Evolutionary conservation across 306 rosid genomes (phyloP), one percentile per base, ranked within the genome.

Genomic region (Elaeagnus macrophylla): DNA sequence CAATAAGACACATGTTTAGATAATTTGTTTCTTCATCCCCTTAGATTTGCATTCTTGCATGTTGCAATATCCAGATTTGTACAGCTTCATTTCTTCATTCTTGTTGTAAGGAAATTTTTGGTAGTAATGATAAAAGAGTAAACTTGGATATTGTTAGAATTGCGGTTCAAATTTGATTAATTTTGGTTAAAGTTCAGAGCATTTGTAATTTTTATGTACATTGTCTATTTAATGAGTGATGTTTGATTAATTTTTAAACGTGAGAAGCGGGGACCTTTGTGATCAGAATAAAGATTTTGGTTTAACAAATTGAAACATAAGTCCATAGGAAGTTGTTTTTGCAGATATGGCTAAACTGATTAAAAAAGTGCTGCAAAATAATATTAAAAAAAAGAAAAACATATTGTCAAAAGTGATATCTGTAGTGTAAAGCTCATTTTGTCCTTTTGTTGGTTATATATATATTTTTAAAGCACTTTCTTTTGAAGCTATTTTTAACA

Each of bases 1-100:
- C 72, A 79, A 85, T 80, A 77, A 89, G 77, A 73, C 71, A 43
- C 62, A 54, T 74, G 82, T 71, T 72, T 61, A 65, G 75, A 82
- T 71, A 62, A 60, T 76, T 78, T 70, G 65, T 69, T 78, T 57
- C 56, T 75, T 65, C 79, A 62, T 73, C 77, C 64, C 68, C 69
- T 70, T 74, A 60, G 78, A 65, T 74, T 77, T 82, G 14, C 82
- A 67, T 81, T 82, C 63, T 60, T 75, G 78, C 94, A 77, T 83
- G 85, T 67, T 83, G 64, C 79, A 44, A 70, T 73, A 77, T 67
- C 77, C 89, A 73, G 59, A 79, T 82, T 82, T 91, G 99, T 87
- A 91, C 99, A 91, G 99, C 78, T 80, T 73, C 85, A 87, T 74
- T 78, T 87, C 87, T 87, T 91, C 83, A 82, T 87, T 91, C 95